Base-by-base conservation (phyloP, 2,329 filamentous ascomycete species). In the Dichotomopilus funicola region DNA sequence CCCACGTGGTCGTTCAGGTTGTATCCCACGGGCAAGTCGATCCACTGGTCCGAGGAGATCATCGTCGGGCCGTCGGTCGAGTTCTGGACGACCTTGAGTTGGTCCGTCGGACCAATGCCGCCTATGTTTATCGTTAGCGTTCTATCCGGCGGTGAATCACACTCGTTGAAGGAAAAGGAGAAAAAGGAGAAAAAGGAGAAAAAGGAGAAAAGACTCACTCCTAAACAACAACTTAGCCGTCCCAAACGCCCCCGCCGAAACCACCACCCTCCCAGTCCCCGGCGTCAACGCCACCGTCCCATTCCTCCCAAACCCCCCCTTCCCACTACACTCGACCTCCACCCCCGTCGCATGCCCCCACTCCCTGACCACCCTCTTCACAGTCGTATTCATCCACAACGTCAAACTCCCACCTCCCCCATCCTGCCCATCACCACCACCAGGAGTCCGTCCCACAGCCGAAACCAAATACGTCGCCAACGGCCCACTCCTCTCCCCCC, bases 401-500 rank as follows among this genome's bases (percentile, higher is more conserved):
- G 81, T 77, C 70, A 90, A 89, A 70, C 87, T 87, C 49, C 73
- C 70, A 2, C 19, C 19, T 27, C 19, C 19, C 19, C n/a, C n/a
- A n/a, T 27, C 19, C 19, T 27, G 19, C 19, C 19, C 19, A 27
- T 27, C 19, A 27, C 19, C 19, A 27, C 19, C 19, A 27, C 19
- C 19, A 27, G 19, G 19, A 27, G 19, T 27, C 57, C 82, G 76
- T 45, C 73, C 71, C 48, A 76, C 55, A 1, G 64, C 62, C 5
- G 57, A 57, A 11, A 62, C 59, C 0, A 90, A 78, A 63, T 89
- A 89, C 0, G 87, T 87, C 10, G 82, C 82, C 67, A 89, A 73
- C 8, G 86, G 86, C 0, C 87, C 87, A 42, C 83, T 83, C 56
- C 87, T 76, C 66, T 87, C 82, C 46, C 83, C 85, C 42, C 84